Base-by-base conservation (phyloP, 257 asterid genomes). In the Solanum etuberosum region DNA sequence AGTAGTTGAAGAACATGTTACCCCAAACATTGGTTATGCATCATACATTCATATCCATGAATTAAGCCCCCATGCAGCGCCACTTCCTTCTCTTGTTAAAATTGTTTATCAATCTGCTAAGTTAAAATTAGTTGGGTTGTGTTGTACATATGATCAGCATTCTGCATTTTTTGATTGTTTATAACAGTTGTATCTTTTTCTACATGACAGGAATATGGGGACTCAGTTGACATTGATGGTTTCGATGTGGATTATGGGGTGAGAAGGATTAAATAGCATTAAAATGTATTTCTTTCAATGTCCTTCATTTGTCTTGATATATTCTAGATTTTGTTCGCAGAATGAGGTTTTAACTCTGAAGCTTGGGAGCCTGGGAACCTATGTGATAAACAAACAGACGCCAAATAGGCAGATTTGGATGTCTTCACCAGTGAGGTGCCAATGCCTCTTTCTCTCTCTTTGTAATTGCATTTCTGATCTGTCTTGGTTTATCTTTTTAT, bases 381-480 rank as follows among this genome's bases (percentile, higher is more conserved):
- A 97, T 84, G 98, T 97, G 85, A 94, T 95, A 86, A 95, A 97
- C 95, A 94, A 97, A 93, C 98, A 97, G 90, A 92, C 98, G 8
- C 98, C 98, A 83, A 95, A 97, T 85, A 89, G 98, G 84, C 98
- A 95, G 89, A 95, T 97, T 86, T 97, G 99, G 99, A 92, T 97
- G 96, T 97, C 99, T 87, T 97, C 98, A 38, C 99, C 99, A 16
- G 94, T 95, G 90, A 94, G 99, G 98, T 97, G 94, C 63, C 13
- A 7, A 63, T 46, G 11, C 25, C 67, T 43, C 83, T 4, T 6
- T 40, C 59, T 40, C 59, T 38, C 61, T 0, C 23, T 51, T 61
- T 38, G 37, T n/a, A 15, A 77, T 42, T 77, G 63, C 84, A 40
- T 68, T 54, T 5, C 21, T 43, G 5, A 6, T 57, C 7, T 57